A percentile compares a stretch with the other conserved stretches of the same genome.
Evolutionary conservation across 2,329 filamentous ascomycete species (phyloP).

Genomic region (Aspergillus proliferans): DNA sequence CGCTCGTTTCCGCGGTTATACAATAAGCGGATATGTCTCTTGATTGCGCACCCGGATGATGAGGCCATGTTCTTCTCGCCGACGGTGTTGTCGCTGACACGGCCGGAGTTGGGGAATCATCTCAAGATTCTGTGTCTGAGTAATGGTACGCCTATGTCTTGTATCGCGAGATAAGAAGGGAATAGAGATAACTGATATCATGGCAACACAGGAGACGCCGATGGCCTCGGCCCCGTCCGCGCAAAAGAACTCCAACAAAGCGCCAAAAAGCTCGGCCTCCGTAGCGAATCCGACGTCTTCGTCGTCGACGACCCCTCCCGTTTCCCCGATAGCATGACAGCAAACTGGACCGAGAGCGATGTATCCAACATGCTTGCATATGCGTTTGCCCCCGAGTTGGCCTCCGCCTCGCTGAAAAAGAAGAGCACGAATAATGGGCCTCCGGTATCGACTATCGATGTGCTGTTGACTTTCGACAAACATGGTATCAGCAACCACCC

Average conservation of each 20-base stretch:
- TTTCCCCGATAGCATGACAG: conserved; percentile 86
- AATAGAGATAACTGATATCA: background rate
- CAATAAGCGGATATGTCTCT: conserved; percentile 80
- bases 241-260: conserved; percentile 79
- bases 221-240: conserved; percentile 75
- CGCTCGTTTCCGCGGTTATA: conserved; percentile 54
- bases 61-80: conserved; percentile 99
- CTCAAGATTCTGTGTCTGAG: conserved; percentile 91
- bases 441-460: conserved; percentile 60
- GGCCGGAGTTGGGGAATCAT: conserved; percentile 75
- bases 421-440: conserved; percentile 24
- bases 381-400: conserved; percentile 65
- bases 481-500: conserved; percentile 78
- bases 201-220: conserved; percentile 61
- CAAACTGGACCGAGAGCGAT: conserved; percentile 64
- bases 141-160: conserved; percentile 52
- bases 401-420: conserved; percentile 20
- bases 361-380: conserved; percentile 65
- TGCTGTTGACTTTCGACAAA: conserved; percentile 85
- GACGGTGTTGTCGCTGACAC: conserved; percentile 74
- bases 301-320: conserved; percentile 70
- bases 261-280: conserved; percentile 68
- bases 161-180: too few species aligned
- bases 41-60: conserved; percentile 96
- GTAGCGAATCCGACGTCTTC: conserved; percentile 69